Conservation (phyloP, 106 monocot genomes). For the Apostasia shenzhenica region DNA sequence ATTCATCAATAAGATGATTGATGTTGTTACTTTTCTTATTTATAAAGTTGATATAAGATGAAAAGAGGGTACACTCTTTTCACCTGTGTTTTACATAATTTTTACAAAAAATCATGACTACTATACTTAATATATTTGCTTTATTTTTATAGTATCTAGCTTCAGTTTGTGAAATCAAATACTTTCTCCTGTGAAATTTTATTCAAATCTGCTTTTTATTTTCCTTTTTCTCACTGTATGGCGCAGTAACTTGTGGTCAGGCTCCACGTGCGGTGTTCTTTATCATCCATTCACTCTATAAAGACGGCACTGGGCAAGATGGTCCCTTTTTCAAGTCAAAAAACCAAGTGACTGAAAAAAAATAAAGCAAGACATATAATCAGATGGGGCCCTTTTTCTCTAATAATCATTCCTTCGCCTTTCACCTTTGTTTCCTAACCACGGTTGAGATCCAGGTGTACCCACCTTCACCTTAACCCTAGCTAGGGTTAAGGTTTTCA, state of each 20-base stretch:
- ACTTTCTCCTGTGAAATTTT: not conserved
- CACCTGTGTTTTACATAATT: no score
- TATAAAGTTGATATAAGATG: no score
- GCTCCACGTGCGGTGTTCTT: conserved; percentile 76
- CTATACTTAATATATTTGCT: no score
- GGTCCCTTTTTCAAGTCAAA: conserved; percentile 24
- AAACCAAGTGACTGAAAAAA: conserved; percentile 11
- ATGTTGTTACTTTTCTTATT: no score
- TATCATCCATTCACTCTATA: conserved; percentile 54
- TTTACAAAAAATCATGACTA: no score
- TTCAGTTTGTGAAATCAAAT: no score
- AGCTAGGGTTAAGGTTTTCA: no score
- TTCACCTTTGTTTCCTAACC: not conserved
- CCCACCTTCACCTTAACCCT: not conserved
- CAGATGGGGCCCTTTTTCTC: conserved; percentile 1
- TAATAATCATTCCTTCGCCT: conserved; percentile 24
- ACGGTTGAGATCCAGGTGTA: conserved; percentile 1
- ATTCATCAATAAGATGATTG: no score
- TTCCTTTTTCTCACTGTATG: conserved; percentile 17
- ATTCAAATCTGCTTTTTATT: not conserved
- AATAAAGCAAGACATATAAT: conserved; percentile 13
- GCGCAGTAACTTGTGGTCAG: conserved; percentile 54
- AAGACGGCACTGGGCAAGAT: conserved; percentile 30
- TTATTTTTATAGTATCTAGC: no score
- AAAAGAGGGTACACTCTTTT: no score